Percentiles rank a stretch among this genome's conserved stretches.
phyloP scores from a whole-genome alignment of 441 rosid genomes.

The Pelargonium fulgidum region DNA sequence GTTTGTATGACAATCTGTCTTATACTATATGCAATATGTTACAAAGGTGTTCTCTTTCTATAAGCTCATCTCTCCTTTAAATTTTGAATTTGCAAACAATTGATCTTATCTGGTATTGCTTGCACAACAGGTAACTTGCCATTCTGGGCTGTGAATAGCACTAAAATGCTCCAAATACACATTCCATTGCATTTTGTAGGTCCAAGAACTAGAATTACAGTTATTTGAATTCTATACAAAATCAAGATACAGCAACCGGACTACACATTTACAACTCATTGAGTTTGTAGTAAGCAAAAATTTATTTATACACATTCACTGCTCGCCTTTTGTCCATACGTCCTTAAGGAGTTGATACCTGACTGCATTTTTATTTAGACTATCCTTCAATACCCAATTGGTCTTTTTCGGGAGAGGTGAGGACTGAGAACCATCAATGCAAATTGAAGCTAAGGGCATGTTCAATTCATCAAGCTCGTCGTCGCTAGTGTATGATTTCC shows the following conservation, averaged over 20 bases:
- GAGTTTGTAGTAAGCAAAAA: not conserved
- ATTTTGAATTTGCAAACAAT: no score
- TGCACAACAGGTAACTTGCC: no score
- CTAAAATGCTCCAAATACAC: no score
- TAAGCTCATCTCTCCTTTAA: not conserved
- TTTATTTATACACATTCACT: slow-evolving; percentile 22
- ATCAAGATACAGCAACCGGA: not conserved
- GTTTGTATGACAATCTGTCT: not conserved
- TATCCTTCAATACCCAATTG: slow-evolving; percentile 39
- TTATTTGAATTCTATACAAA: no score
- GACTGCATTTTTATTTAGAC: slow-evolving; percentile 37
- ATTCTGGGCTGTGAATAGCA: no score
- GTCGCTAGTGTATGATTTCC: slow-evolving; percentile 77
- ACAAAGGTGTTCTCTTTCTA: not conserved
- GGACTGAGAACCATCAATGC: slow-evolving; percentile 31
- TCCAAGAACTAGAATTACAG: no score
- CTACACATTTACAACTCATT: slow-evolving; percentile 21
- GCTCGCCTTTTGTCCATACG: slow-evolving; percentile 53
- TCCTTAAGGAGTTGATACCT: slow-evolving; percentile 77
- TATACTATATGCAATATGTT: not conserved
- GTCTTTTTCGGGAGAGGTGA: slow-evolving; percentile 35
- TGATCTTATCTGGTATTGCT: no score
- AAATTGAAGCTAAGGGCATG: slow-evolving; percentile 65
- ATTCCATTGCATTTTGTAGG: no score
- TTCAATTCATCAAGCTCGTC: slow-evolving; percentile 86